Conservation (phyloP, 2,329 filamentous ascomycete species). For the Lachnellula cervina region DNA sequence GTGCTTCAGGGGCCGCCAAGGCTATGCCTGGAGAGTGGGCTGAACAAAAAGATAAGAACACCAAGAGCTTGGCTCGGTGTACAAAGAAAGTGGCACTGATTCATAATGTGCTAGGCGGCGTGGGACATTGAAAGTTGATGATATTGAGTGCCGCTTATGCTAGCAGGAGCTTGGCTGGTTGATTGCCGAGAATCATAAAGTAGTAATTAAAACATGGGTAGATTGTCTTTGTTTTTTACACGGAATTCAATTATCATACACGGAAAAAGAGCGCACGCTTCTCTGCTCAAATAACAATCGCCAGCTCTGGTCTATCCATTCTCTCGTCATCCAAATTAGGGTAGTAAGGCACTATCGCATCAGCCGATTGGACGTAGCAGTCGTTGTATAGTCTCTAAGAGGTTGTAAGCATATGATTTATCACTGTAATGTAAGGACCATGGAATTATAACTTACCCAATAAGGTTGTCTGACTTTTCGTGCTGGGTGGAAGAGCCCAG, state of each 20-base stretch:
- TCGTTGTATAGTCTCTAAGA: constrained; percentile 77
- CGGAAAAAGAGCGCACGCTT: constrained; percentile 5
- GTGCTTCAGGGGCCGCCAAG: no score
- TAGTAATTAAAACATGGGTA: background rate
- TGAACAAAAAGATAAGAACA: no score
- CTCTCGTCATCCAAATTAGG: constrained; percentile 79
- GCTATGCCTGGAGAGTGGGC: no score
- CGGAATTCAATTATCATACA: constrained; percentile 7
- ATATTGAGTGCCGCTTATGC: no score
- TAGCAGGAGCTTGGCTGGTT: no score
- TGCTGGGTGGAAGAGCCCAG: constrained; percentile 92
- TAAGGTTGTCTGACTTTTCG: constrained; percentile 92
- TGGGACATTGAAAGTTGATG: no score
- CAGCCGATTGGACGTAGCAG: constrained; percentile 87
- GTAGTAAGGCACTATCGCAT: constrained; percentile 95
- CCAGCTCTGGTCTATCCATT: constrained; percentile 73
- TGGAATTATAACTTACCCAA: constrained; percentile 48
- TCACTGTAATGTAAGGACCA: background rate
- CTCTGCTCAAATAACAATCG: constrained; percentile 64
- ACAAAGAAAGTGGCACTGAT: no score
- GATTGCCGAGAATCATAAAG: no score
- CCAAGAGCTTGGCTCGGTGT: no score
- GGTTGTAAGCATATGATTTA: background rate
- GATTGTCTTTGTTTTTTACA: background rate
- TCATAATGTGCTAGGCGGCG: no score